A percentile compares a stretch with the other conserved stretches of the same genome.
Evolutionary conservation across 116 monocot genomes (phyloP).

Genomic region (Dioscorea cayenensis): DNA sequence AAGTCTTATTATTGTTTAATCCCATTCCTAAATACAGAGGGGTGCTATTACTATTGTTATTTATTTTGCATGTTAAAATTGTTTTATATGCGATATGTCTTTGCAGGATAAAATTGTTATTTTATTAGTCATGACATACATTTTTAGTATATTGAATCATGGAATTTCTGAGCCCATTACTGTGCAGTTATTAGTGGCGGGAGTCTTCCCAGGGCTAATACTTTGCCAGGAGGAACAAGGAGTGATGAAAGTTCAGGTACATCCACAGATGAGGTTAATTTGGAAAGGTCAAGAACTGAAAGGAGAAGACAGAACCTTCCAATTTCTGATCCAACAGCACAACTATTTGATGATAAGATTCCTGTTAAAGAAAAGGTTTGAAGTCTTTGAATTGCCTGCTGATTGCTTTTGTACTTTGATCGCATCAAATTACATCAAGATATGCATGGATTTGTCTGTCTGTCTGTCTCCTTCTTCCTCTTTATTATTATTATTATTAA

Average conservation of each 20-base stretch:
- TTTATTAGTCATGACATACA: neutral
- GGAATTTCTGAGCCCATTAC: conserved; percentile 3
- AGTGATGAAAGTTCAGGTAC: conserved; percentile 25
- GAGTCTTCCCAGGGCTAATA: conserved; percentile 62
- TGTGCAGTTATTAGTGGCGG: conserved; percentile 36
- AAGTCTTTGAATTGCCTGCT: neutral
- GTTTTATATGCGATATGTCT: too few relatives aligned
- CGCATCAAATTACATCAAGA: too few relatives aligned
- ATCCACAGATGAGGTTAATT: conserved; percentile 28
- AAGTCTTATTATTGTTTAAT: too few relatives aligned
- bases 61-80: too few relatives aligned
- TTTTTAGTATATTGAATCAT: neutral
- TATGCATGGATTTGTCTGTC: too few relatives aligned
- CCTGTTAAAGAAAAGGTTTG: conserved; percentile 75
- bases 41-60: too few relatives aligned
- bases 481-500: too few relatives aligned
- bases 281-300: conserved; percentile 77
- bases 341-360: conserved; percentile 62
- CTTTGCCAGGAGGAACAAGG: conserved; percentile 46
- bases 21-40: too few relatives aligned
- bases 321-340: conserved; percentile 24
- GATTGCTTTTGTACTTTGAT: too few relatives aligned
- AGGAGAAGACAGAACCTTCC: conserved; percentile 26
- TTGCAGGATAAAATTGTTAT: neutral
- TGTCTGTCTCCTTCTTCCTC: too few relatives aligned